Evolutionary conservation across 306 rosid species (phyloP).

Genomic region (Pyrus bretschneideri): DNA sequence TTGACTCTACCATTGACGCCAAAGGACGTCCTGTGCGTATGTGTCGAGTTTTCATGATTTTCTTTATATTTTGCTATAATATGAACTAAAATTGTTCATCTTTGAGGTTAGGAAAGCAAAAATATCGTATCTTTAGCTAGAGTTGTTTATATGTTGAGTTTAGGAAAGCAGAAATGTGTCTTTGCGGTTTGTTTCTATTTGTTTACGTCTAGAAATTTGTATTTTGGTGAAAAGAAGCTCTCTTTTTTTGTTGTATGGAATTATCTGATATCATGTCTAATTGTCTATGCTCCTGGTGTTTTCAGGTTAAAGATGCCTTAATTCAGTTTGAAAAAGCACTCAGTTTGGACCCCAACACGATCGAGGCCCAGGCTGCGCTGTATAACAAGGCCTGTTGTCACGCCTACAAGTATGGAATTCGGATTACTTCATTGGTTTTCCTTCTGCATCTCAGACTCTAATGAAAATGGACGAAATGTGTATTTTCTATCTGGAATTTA

Average conservation of each 20-base stretch:
- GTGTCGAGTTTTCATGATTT: too few relatives aligned
- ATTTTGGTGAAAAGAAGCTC: not conserved
- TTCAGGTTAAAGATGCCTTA: conserved; percentile 95
- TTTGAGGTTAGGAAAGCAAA: not conserved
- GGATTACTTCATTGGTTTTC: not conserved
- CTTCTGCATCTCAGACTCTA: not conserved
- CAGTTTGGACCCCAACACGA: conserved; percentile 65
- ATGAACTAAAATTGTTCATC: not conserved
- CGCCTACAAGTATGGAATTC: conserved; percentile 61
- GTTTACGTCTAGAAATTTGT: not conserved
- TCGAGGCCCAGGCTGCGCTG: conserved; percentile 89
- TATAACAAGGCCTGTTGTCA: conserved; percentile 98
- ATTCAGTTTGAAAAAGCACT: conserved; percentile 82
- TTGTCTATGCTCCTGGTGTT: conserved; percentile 5
- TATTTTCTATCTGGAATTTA: not conserved
- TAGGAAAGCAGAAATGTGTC: not conserved
- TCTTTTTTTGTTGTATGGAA: not conserved
- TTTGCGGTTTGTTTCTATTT: not conserved
- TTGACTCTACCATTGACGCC: too few relatives aligned
- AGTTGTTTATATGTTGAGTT: not conserved
- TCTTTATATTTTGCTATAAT: not conserved
- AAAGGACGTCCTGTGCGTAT: too few relatives aligned
- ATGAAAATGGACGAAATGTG: not conserved
- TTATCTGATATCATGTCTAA: not conserved
- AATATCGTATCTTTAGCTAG: too few relatives aligned